phyloP scores from a whole-genome alignment of 495 filamentous ascomycete species.

The Cercophora sp. region DNA sequence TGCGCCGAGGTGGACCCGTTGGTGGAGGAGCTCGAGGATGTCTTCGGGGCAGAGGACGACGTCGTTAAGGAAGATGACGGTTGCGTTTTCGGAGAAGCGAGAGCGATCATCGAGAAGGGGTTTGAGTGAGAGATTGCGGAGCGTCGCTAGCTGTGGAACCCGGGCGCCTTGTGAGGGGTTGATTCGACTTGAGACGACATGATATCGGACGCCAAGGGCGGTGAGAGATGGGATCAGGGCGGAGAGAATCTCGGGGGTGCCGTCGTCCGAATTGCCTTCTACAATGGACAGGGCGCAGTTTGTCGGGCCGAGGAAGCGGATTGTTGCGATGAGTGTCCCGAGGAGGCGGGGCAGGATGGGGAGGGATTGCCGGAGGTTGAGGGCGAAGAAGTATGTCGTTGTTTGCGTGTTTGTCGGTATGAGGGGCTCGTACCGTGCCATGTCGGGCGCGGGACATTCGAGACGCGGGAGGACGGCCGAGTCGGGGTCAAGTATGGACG shows the following conservation, averaged over 20 bases:
- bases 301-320: conserved; percentile 44
- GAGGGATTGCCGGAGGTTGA: conserved; percentile 42
- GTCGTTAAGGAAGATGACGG: conserved; percentile 50
- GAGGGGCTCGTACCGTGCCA: background rate
- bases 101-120: background rate
- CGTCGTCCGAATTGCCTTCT: conserved; percentile 48
- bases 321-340: conserved; percentile 40
- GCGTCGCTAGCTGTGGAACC: conserved; percentile 37
- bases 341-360: conserved; percentile 45
- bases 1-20: conserved; percentile 38
- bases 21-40: conserved; percentile 49
- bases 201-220: conserved; percentile 30
- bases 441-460: conserved; percentile 1
- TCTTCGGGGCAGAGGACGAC: conserved; percentile 48
- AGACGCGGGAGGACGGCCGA: conserved; percentile 3
- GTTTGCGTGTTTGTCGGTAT: background rate
- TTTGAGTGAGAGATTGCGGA: conserved; percentile 37
- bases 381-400: conserved; percentile 48
- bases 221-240: background rate
- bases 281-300: conserved; percentile 48
- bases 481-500: conserved; percentile 1
- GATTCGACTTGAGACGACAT: conserved; percentile 34
- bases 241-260: conserved; percentile 42
- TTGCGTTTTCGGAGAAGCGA: conserved; percentile 25
- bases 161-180: conserved; percentile 35